These are phyloP conservation scores for Camillea tinctor DNA, from an alignment of 2,329 filamentous ascomycete species.

Conservation along the genomic window DNA sequence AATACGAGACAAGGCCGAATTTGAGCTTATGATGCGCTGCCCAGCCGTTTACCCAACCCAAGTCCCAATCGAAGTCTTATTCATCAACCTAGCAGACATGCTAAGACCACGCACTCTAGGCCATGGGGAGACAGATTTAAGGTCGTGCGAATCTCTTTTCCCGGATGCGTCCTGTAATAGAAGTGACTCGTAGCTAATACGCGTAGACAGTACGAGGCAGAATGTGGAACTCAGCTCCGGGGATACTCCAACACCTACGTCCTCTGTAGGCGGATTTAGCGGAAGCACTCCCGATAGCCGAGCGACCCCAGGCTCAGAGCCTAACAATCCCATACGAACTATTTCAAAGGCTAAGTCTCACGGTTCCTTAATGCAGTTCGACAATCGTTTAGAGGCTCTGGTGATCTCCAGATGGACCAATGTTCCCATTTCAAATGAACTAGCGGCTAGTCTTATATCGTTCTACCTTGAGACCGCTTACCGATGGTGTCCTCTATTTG, in stretches of 20 bases:
- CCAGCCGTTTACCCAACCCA: slow-evolving; percentile 16
- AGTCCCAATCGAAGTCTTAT: slow-evolving; percentile 16
- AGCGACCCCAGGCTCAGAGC: not conserved
- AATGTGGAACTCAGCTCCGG: not conserved
- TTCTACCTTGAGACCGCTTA: slow-evolving; percentile 19
- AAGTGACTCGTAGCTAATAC: not conserved
- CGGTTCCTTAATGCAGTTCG: slow-evolving; percentile 4
- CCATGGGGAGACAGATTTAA: not conserved
- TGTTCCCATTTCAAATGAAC: slow-evolving; percentile 17
- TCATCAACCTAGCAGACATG: slow-evolving; percentile 18
- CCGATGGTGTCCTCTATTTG: slow-evolving; percentile 19
- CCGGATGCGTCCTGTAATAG: not conserved
- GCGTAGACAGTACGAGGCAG: not conserved
- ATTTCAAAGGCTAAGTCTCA: not conserved
- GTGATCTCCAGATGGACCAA: slow-evolving; percentile 18
- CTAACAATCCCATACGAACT: slow-evolving; percentile 6
- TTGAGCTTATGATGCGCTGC: slow-evolving; percentile 22
- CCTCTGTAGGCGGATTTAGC: not conserved
- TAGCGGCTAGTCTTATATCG: slow-evolving; percentile 14
- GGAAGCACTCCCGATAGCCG: not conserved
- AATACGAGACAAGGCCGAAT: slow-evolving; percentile 15
- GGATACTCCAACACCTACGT: not conserved
- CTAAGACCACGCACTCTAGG: slow-evolving; percentile 12
- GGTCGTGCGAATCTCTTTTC: slow-evolving; percentile 5
- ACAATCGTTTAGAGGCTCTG: slow-evolving; percentile 11